Base-by-base conservation (phyloP, 208 protist genomes). In the Acanthamoeba quina region DNA sequence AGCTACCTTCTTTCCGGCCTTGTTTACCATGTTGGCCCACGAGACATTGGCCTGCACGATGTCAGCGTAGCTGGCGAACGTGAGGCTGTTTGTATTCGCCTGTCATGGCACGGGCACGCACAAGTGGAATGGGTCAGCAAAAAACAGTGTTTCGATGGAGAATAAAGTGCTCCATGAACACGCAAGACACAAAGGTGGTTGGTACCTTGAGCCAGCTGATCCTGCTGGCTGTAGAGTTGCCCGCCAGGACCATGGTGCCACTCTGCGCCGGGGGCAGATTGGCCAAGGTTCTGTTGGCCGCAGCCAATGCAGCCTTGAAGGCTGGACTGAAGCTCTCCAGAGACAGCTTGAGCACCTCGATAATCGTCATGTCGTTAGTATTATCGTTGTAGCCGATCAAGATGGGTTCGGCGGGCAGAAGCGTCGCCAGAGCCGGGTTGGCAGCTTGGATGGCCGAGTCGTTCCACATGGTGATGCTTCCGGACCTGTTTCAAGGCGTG, bases 381-480 rank as follows among this genome's bases (percentile, higher is more conserved):
- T 68, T 68, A 11, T 64, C 52, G 49, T 56, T 37, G 29, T 86
- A 86, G 41, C 78, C 78, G 26, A 86, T 19, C 11, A 34, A 15
- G 49, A 86, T 86, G 47, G 31, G 21, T 52, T n/a, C 86, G 24
- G 19, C 29, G 6, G 86, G 86, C 19, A 92, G 86, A 21, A 70
- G 15, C 49, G 29, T 13, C 10, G 86, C 86, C 24, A 92, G 19
- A 15, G 2, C 19, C 10, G 86, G 86, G 7, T 92, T 92, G 1
- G 37, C 9, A 10, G 34, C 64, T 60, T 76, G 56, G 37, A 92
- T 66, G 26, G 86, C 52, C 44, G 37, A 19, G 49, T 92, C 86
- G 5, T 66, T 41, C 86, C 86, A 92, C 37, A 41, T 31, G 44
- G 83, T 90, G 83, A 90, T 70, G 62, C 37, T 29, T 52, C 83